Conservation (phyloP, 345 rosid species). For the Heritiera littoralis region DNA sequence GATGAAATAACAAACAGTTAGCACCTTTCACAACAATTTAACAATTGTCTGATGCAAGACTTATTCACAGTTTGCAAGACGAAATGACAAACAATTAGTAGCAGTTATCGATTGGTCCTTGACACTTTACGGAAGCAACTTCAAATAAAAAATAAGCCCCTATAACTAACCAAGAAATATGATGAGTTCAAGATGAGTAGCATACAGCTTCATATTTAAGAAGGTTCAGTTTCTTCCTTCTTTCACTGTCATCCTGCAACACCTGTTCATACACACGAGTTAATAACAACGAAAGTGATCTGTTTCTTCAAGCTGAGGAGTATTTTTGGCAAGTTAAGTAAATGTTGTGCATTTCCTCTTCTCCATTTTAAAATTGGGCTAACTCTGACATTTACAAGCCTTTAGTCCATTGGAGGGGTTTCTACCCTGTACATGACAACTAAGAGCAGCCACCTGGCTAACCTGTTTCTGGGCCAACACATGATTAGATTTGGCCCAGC, state of each 20-base stretch:
- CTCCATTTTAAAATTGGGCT: not conserved
- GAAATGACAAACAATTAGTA: not conserved
- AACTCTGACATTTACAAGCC: not conserved
- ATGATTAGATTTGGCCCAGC: not conserved
- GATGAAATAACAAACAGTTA: constrained; percentile 26
- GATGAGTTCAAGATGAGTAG: constrained; percentile 35
- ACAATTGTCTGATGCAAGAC: constrained; percentile 10
- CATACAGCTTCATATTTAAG: constrained; percentile 95
- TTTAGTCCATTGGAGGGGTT: not conserved
- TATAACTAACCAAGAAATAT: constrained; percentile 30
- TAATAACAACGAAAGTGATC: constrained; percentile 3
- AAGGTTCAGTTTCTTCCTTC: constrained; percentile 81
- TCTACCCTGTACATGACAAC: not conserved
- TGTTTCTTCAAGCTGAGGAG: not conserved
- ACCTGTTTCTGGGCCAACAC: not conserved
- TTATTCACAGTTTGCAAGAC: not conserved
- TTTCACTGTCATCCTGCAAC: constrained; percentile 68
- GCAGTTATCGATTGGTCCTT: not conserved
- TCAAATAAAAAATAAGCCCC: constrained; percentile 1
- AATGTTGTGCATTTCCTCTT: not conserved
- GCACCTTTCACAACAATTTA: constrained; percentile 8
- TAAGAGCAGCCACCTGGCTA: not conserved
- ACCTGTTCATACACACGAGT: constrained; percentile 48
- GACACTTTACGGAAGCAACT: not conserved
- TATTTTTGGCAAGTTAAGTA: not conserved